Percentiles rank a stretch among this genome's conserved stretches.
Evolutionary conservation across 805 yeast species (phyloP).

Genomic region (Wickerhamiella kazuoi): DNA sequence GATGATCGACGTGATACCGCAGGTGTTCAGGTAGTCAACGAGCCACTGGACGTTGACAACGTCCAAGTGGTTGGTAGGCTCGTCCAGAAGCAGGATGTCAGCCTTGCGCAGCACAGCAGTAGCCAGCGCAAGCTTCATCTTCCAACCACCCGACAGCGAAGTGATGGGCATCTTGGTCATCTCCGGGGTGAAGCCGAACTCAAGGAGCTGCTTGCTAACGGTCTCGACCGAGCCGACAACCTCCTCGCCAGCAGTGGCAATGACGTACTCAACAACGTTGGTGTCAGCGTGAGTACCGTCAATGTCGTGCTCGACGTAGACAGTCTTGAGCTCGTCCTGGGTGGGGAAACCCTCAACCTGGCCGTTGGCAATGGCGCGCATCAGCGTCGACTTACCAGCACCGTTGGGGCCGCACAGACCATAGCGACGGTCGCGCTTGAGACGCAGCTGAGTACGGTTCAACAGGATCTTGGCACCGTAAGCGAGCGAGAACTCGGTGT

Average conservation of each 20-base stretch:
- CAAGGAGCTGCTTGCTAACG: conserved; percentile 58
- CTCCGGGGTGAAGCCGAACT: conserved; percentile 85
- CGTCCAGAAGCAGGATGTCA: conserved; percentile 91
- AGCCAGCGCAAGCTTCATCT: conserved; percentile 98
- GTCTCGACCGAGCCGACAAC: conserved; percentile 60
- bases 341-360: conserved; percentile 99
- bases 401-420: conserved; percentile 99
- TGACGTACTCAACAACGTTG: conserved; percentile 81
- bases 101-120: conserved; percentile 98
- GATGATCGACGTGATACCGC: conserved; percentile 96
- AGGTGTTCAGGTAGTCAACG: conserved; percentile 95
- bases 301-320: conserved; percentile 98
- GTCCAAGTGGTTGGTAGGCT: conserved; percentile 99
- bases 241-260: conserved; percentile 62
- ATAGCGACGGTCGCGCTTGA: conserved; percentile 90
- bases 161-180: conserved; percentile 89
- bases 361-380: conserved; percentile 95
- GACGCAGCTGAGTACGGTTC: conserved; percentile 97
- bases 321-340: conserved; percentile 97
- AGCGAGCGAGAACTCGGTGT: conserved; percentile 99
- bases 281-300: conserved; percentile 97
- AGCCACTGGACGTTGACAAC: conserved; percentile 99
- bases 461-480: conserved; percentile 99
- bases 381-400: conserved; percentile 98
- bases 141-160: conserved; percentile 99